Evolutionary conservation across 2,329 filamentous ascomycete species (phyloP).

Genomic region (Fusarium kyushuense): DNA sequence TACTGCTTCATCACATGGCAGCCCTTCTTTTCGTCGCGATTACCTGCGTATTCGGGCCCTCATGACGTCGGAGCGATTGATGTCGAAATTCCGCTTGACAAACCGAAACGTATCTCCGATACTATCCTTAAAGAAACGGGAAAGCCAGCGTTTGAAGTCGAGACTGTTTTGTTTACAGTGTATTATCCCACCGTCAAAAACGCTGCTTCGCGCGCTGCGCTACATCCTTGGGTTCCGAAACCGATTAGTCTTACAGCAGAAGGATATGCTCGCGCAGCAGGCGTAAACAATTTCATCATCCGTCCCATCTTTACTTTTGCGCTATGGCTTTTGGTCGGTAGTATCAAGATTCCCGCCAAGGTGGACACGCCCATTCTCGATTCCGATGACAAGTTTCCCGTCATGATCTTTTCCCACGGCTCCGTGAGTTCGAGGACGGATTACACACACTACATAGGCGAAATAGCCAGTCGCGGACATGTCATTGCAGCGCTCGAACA

Average conservation of each 20-base stretch:
- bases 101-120: slow-evolving; percentile 50
- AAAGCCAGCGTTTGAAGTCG: slow-evolving; percentile 58
- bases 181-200: slow-evolving; percentile 60
- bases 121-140: slow-evolving; percentile 52
- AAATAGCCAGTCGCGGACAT: slow-evolving; percentile 62
- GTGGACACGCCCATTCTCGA: slow-evolving; percentile 59
- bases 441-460: slow-evolving; percentile 64
- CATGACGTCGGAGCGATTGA: slow-evolving; percentile 62
- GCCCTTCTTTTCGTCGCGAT: slow-evolving; percentile 58
- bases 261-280: slow-evolving; percentile 61
- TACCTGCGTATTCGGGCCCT: slow-evolving; percentile 59
- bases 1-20: slow-evolving; percentile 56
- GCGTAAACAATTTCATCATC: slow-evolving; percentile 58
- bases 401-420: slow-evolving; percentile 66
- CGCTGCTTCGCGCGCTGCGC: slow-evolving; percentile 42
- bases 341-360: slow-evolving; percentile 60
- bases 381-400: slow-evolving; percentile 52
- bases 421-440: slow-evolving; percentile 63
- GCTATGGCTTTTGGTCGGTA: slow-evolving; percentile 57
- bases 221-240: slow-evolving; percentile 60
- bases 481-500: slow-evolving; percentile 65
- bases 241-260: slow-evolving; percentile 59
- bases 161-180: slow-evolving; percentile 62
- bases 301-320: slow-evolving; percentile 58
- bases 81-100: slow-evolving; percentile 58